A percentile compares a stretch with the other conserved stretches of the same genome.
phyloP scores from a whole-genome alignment of 495 filamentous ascomycete genomes.

The Aspergillus heteromorphus region DNA sequence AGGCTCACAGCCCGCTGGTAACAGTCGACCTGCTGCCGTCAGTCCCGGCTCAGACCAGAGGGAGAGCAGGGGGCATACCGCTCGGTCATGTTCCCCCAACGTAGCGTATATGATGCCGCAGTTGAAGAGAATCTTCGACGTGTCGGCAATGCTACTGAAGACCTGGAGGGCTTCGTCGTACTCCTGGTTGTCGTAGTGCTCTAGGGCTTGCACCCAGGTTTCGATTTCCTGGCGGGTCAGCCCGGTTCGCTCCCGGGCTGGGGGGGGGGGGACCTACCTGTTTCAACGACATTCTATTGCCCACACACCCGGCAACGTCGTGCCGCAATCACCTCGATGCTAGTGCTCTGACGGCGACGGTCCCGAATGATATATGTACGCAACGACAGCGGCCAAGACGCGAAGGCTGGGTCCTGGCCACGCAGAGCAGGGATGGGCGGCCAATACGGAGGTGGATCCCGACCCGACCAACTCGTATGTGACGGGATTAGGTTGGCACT shows the following conservation, averaged over 20 bases:
- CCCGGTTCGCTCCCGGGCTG: conserved; percentile 5
- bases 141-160: conserved; percentile 86
- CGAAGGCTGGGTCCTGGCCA: conserved; percentile 3
- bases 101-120: conserved; percentile 98
- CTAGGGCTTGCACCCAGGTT: conserved; percentile 91
- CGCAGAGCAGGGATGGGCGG: conserved; percentile 3
- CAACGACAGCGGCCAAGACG: conserved; percentile 9
- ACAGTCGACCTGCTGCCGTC: conserved; percentile 68
- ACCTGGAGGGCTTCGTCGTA: conserved; percentile 79
- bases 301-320: conserved; percentile 6
- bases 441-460: background rate
- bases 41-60: background rate
- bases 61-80: conserved; percentile 66
- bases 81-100: conserved; percentile 91
- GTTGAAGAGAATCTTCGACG: conserved; percentile 98
- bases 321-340: conserved; percentile 6
- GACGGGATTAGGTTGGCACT: background rate
- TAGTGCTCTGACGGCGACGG: conserved; percentile 5
- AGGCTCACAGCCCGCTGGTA: conserved; percentile 86
- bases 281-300: conserved; percentile 59
- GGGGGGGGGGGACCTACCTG: conserved; percentile 47
- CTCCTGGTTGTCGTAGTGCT: conserved; percentile 91
- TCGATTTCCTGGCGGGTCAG: conserved; percentile 79
- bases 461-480: background rate
- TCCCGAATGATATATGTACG: conserved; percentile 13